A percentile compares a stretch with the other conserved stretches of the same genome.
Conservation (phyloP, 768 basidiomycete genomes). For the Phaeolepiota aurea region DNA sequence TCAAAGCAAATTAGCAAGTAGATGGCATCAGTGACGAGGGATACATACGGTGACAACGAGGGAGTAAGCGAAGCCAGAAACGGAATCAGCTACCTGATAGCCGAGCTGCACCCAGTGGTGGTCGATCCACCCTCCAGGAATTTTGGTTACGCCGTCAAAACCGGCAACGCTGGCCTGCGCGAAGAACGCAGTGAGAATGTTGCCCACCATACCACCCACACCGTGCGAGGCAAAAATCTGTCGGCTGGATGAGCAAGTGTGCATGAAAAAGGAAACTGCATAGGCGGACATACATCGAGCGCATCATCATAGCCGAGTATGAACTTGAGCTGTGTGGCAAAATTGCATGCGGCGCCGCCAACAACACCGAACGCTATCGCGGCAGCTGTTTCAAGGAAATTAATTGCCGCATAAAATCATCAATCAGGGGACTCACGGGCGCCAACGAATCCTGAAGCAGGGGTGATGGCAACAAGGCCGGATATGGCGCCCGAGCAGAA, state of each 20-base stretch:
- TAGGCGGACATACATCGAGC: slow-evolving; percentile 62
- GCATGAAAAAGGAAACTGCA: background rate
- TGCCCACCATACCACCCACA: slow-evolving; percentile 73
- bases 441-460: slow-evolving; percentile 78
- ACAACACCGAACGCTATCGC: slow-evolving; percentile 80
- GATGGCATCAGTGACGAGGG: background rate
- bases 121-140: slow-evolving; percentile 84
- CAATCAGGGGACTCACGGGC: slow-evolving; percentile 38
- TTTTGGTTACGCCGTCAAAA: slow-evolving; percentile 63
- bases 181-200: slow-evolving; percentile 82
- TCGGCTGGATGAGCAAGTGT: background rate
- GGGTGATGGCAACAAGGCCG: slow-evolving; percentile 86
- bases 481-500: slow-evolving; percentile 94
- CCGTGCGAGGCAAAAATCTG: slow-evolving; percentile 87
- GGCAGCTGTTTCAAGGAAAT: slow-evolving; percentile 58
- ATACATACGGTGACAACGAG: slow-evolving; percentile 66
- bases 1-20: background rate
- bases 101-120: slow-evolving; percentile 77
- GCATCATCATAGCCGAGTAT: slow-evolving; percentile 69
- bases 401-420: too few species aligned
- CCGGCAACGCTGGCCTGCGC: slow-evolving; percentile 73
- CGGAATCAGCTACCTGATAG: slow-evolving; percentile 75
- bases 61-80: slow-evolving; percentile 57
- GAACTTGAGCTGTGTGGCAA: slow-evolving; percentile 93
- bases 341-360: slow-evolving; percentile 82